Base-by-base conservation (phyloP, 768 basidiomycete species). In the Agaricus subrufescens region DNA sequence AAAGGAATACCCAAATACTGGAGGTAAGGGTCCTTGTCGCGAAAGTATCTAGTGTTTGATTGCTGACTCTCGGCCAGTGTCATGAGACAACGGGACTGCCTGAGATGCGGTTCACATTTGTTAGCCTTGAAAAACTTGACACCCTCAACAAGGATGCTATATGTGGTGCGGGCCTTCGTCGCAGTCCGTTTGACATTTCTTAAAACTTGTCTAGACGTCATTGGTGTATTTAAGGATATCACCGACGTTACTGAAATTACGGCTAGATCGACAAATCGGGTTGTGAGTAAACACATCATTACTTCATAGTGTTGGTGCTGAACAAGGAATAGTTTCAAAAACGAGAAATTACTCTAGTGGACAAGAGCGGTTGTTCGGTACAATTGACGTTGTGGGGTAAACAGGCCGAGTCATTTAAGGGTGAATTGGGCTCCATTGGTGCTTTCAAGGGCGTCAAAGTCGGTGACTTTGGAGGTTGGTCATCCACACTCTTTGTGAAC, bases 371-470 rank as follows among this genome's bases (percentile, higher is more conserved):
- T 37, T 91, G 75, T 64, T 82, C 86, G 14, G 86, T 92, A 40
- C 83, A 92, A 34, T 67, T 98, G 61, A 99, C 96, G 3, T 75
- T 98, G 30, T 99, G 96, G 97, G 97, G 96, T 25, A 93, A 89
- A 68, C 89, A 92, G 68, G 96, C 96, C 0, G 93, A 98, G 67
- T 79, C 80, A 40, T 98, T 84, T 67, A 68, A 70, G n/a, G 72
- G 77, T 4, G 72, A 74, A 19, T 74, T 78, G 10, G 76, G 77
- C 49, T 84, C 91, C 8, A 85, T 98, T 30, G 80, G 95, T 60
- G 96, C 96, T 3, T 91, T 95, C 80, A 97, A 95, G 71, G 89
- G 91, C 25, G 91, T 93, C 60, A 92, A 88, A 68, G 91, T 98
- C 40, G 87, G 92, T 27, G 96, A 98, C 61, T 99, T 62, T 37